Conservation (phyloP, 2,329 filamentous ascomycete genomes). For the Trichoderma guizhouense region DNA sequence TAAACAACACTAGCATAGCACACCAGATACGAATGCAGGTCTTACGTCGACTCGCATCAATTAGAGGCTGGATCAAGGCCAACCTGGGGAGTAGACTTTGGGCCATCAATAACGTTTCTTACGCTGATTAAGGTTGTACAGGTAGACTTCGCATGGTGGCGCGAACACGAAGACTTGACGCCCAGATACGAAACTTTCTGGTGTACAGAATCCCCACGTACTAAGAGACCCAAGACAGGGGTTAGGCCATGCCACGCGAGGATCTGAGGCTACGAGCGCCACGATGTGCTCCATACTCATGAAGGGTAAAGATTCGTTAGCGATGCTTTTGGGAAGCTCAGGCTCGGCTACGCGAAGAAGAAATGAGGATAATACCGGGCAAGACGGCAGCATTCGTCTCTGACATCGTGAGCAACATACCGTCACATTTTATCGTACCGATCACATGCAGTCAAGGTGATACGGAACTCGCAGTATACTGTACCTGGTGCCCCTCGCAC, state of each 20-base stretch:
- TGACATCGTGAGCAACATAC: neutral
- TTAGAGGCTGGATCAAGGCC: neutral
- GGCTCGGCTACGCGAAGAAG: neutral
- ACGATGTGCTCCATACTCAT: constrained; percentile 13
- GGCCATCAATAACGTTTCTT: neutral
- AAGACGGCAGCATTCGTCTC: neutral
- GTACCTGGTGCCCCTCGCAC: neutral
- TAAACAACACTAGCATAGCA: neutral
- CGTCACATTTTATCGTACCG: neutral
- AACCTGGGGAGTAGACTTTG: neutral
- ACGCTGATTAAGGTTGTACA: neutral
- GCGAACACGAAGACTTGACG: neutral
- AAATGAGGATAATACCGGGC: neutral
- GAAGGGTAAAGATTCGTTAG: neutral
- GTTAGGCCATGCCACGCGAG: constrained; percentile 22
- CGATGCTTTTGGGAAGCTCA: neutral
- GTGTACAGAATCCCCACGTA: neutral
- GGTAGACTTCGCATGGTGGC: neutral
- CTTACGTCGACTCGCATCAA: neutral
- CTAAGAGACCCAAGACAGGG: constrained; percentile 5
- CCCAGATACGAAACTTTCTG: neutral
- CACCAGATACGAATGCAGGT: neutral
- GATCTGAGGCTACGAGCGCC: constrained; percentile 22
- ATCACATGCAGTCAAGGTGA: neutral
- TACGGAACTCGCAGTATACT: neutral